Percentiles rank a stretch among this genome's conserved stretches.
Conservation (phyloP, 2,329 filamentous ascomycete genomes). For the Fusarium algeriense region DNA sequence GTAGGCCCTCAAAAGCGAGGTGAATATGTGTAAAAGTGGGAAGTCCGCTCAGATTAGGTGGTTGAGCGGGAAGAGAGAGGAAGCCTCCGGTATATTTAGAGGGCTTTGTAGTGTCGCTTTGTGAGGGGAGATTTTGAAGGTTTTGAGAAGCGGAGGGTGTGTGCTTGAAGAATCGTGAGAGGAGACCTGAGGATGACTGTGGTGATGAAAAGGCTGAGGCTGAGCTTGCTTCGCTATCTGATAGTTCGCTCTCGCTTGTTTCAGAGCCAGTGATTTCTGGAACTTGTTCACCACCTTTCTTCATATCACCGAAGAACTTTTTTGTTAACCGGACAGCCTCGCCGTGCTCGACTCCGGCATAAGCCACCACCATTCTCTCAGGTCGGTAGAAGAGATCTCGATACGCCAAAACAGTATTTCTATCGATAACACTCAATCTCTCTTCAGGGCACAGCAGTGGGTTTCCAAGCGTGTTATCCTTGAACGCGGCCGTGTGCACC, state of each 20-base stretch:
- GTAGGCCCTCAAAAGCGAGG: conserved; percentile 93
- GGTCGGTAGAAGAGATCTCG: conserved; percentile 86
- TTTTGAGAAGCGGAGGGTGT: conserved; percentile 74
- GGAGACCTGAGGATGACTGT: conserved; percentile 71
- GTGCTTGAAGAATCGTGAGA: conserved; percentile 89
- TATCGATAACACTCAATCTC: conserved; percentile 79
- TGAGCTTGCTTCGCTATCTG: conserved; percentile 53
- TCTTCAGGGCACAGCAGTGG: conserved; percentile 92
- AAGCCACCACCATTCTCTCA: conserved; percentile 92
- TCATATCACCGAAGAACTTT: conserved; percentile 93
- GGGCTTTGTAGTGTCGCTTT: conserved; percentile 70
- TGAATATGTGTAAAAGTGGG: conserved; percentile 92
- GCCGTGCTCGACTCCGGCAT: conserved; percentile 88
- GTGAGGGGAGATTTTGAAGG: conserved; percentile 61
- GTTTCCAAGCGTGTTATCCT: conserved; percentile 95
- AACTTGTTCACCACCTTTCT: conserved; percentile 57
- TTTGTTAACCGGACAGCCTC: conserved; percentile 84
- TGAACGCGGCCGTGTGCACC: conserved; percentile 94
- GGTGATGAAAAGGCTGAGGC: conserved; percentile 50
- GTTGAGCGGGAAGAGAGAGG: conserved; percentile 83
- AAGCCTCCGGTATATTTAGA: conserved; percentile 95
- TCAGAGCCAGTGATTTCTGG: conserved; percentile 70
- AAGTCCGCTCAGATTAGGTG: conserved; percentile 77
- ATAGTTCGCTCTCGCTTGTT: conserved; percentile 59
- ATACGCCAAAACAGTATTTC: conserved; percentile 80